Evolutionary conservation across 495 filamentous ascomycete genomes (phyloP).

Genomic region (Aspergillus bertholletiae): DNA sequence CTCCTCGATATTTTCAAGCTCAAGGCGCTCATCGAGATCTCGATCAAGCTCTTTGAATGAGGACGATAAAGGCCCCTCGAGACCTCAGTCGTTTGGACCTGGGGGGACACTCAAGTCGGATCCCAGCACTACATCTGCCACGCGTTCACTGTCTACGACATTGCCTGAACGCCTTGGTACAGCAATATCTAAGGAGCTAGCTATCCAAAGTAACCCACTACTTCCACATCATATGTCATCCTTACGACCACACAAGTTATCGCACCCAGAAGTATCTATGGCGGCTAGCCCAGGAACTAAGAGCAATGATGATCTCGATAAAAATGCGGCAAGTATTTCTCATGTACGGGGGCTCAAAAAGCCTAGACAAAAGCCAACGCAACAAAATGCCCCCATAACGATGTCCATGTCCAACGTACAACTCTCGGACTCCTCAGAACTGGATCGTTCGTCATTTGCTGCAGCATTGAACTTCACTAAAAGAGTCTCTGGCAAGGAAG

Average conservation of each 20-base stretch:
- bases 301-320: neutral
- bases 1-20: constrained; percentile 30
- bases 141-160: constrained; percentile 21
- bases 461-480: constrained; percentile 23
- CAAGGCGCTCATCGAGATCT: constrained; percentile 30
- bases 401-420: neutral
- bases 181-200: constrained; percentile 32
- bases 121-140: constrained; percentile 7
- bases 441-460: constrained; percentile 30
- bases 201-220: constrained; percentile 24
- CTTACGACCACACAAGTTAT: constrained; percentile 3
- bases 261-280: constrained; percentile 15
- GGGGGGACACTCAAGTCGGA: constrained; percentile 1
- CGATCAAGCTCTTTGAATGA: constrained; percentile 26
- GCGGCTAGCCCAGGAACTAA: neutral
- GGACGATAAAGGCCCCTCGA: constrained; percentile 10
- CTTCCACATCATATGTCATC: constrained; percentile 16
- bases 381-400: neutral
- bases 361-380: neutral
- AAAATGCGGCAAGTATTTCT: neutral
- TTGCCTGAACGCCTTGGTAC: constrained; percentile 33
- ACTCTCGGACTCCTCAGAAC: constrained; percentile 9
- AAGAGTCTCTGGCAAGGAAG: neutral
- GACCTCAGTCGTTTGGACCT: constrained; percentile 2
- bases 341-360: neutral